Evolutionary conservation across 345 rosid genomes (phyloP), one percentile per base, ranked within the genome.

Genomic region (Geranium rotundifolium): DNA sequence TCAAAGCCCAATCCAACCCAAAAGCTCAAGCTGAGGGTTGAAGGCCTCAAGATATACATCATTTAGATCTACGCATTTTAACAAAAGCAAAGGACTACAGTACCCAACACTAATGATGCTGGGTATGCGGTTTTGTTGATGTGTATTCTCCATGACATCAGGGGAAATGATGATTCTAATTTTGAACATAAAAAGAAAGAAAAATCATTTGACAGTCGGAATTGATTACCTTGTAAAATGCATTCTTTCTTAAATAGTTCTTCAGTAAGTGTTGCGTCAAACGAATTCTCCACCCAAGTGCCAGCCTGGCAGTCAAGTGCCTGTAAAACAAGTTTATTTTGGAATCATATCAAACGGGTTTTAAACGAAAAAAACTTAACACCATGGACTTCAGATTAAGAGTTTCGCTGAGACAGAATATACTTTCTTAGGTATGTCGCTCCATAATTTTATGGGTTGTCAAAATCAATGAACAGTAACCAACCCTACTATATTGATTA

Each of bases 241-340:
- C 84, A 78, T 93, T 93, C 72, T 88, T 84, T 80, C 84, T 86
- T 76, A 93, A 76, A 77, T 93, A 93, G 71, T 81, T 88, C 79
- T 82, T 81, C 17, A 90, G 84, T 67, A 93, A 71, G 82, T 93
- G 97, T 56, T 82, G 88, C 56, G 99, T 93, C 83, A 93, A 75
- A 55, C 85, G 86, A 69, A 90, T 82, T 80, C 99, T 88, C 99
- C 99, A 93, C 59, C 87, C 95, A 76, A 93, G 92, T 59, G 97
- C 97, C 66, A 93, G 79, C 54, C 80, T 85, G 63, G 91, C 76
- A 14, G 89, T 90, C 76, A 93, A 74, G 74, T 90, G 95, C 84
- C 99, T 93, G 82, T 60, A 52, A 62, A 68, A 46, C 52, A 46
- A 14, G 52, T 46, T 46, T 46, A 46, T 46, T 0, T 46, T 46